A percentile compares a stretch with the other conserved stretches of the same genome.
Conservation (phyloP, 179 eudicot genomes). For the Corrigiola litoralis region DNA sequence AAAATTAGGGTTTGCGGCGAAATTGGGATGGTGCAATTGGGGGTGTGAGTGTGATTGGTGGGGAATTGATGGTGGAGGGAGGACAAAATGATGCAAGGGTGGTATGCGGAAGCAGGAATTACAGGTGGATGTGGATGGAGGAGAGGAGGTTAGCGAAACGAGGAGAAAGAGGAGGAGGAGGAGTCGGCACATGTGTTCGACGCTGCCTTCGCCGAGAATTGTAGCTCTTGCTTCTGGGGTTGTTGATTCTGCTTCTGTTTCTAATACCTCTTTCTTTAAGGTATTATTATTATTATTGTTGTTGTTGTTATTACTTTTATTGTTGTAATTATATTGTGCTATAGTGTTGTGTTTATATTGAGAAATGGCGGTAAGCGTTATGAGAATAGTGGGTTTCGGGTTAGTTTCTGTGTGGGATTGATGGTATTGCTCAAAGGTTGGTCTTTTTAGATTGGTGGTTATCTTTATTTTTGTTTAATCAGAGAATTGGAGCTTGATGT, state of each 20-base stretch:
- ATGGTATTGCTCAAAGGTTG: too few relatives aligned
- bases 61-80: constrained; percentile 42
- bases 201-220: constrained; percentile 29
- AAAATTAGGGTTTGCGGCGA: constrained; percentile 26
- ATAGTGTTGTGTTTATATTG: too few relatives aligned
- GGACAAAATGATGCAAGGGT: constrained; percentile 44
- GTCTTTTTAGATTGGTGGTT: too few relatives aligned
- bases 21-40: not conserved
- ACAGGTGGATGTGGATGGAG: too few relatives aligned
- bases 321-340: too few relatives aligned
- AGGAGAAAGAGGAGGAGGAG: constrained; percentile 35
- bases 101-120: constrained; percentile 44
- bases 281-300: constrained; percentile 17
- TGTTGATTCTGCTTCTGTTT: constrained; percentile 18
- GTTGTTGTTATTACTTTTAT: not conserved
- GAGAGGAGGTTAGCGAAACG: constrained; percentile 24
- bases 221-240: constrained; percentile 28
- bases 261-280: constrained; percentile 36
- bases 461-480: too few relatives aligned
- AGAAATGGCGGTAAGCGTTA: too few relatives aligned
- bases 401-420: too few relatives aligned
- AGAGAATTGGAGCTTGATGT: too few relatives aligned
- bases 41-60: too few relatives aligned
- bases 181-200: constrained; percentile 56
- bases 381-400: too few relatives aligned